Percentiles rank a stretch among this genome's conserved stretches.
Evolutionary conservation across 805 yeast species (phyloP).

Genomic region (Yamadazyma tumulicola): DNA sequence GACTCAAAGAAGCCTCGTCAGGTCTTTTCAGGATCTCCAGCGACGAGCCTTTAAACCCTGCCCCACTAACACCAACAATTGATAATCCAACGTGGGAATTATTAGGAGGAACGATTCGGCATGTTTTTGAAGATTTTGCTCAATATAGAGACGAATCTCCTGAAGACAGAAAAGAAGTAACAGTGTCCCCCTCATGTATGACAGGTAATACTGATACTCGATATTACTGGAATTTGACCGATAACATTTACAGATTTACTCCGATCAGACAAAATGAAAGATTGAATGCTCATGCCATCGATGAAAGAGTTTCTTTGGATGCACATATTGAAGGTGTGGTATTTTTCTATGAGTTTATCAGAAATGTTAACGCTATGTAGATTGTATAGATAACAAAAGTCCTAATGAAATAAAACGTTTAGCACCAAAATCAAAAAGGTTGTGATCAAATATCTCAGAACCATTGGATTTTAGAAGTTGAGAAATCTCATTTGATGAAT

Average conservation of each 20-base stretch:
- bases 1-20: conserved; percentile 16
- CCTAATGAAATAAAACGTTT: too few species aligned
- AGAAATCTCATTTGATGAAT: too few species aligned
- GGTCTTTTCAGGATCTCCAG: conserved; percentile 11
- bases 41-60: conserved; percentile 32
- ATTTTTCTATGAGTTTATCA: conserved; percentile 51
- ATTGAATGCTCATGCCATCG: conserved; percentile 55
- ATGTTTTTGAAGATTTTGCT: conserved; percentile 43
- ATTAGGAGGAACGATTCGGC: conserved; percentile 43
- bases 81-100: conserved; percentile 36
- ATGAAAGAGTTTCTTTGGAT: conserved; percentile 54
- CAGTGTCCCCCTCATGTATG: conserved; percentile 57
- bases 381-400: too few species aligned
- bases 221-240: conserved; percentile 59
- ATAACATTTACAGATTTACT: conserved; percentile 58
- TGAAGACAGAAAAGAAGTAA: conserved; percentile 28
- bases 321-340: conserved; percentile 61
- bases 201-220: conserved; percentile 72
- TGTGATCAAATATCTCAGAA: too few species aligned
- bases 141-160: too few species aligned
- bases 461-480: too few species aligned
- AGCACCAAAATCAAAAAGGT: too few species aligned
- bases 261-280: conserved; percentile 38
- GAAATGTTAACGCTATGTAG: too few species aligned
- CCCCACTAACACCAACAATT: conserved; percentile 43